A percentile compares a stretch with the other conserved stretches of the same genome.
Conservation (phyloP, 169 alveolate genomes). For the Toxoplasma gondii region DNA sequence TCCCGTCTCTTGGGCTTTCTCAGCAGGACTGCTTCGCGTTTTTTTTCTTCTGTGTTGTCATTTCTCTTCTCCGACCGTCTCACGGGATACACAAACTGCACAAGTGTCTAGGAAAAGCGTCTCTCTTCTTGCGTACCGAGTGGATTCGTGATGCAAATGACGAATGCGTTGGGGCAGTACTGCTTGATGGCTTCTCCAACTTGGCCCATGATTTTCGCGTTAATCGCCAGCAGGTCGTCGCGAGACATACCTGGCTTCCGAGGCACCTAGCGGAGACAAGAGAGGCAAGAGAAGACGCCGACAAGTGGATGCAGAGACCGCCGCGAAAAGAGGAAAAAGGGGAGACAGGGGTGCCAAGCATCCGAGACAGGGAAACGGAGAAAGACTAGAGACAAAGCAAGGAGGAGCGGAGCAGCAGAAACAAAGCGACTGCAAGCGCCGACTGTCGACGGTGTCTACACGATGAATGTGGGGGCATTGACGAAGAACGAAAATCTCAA, state of each 20-base stretch:
- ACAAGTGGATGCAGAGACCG: neutral
- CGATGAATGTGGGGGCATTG: neutral
- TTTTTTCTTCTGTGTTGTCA: no score
- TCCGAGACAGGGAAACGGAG: neutral
- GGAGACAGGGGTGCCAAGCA: neutral
- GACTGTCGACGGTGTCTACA: no score
- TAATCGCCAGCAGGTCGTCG: conserved; percentile 79
- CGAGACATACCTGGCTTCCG: conserved; percentile 86
- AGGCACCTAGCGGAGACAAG: conserved; percentile 69
- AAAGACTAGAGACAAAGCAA: neutral
- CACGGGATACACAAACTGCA: no score
- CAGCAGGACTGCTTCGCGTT: no score
- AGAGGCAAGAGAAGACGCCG: neutral
- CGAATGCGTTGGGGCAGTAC: conserved; percentile 80
- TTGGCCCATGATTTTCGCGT: conserved; percentile 75
- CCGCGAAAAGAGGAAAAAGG: neutral
- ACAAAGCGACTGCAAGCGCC: neutral
- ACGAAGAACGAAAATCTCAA: neutral
- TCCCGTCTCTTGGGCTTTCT: no score
- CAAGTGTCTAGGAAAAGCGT: no score
- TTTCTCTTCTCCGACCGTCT: no score
- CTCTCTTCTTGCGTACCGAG: conserved; percentile 55
- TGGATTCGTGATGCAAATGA: conserved; percentile 83
- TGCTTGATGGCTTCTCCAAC: conserved; percentile 77
- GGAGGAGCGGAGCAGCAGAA: neutral